phyloP scores from a whole-genome alignment of 2,329 filamentous ascomycete species.

The Penicillium sp. region DNA sequence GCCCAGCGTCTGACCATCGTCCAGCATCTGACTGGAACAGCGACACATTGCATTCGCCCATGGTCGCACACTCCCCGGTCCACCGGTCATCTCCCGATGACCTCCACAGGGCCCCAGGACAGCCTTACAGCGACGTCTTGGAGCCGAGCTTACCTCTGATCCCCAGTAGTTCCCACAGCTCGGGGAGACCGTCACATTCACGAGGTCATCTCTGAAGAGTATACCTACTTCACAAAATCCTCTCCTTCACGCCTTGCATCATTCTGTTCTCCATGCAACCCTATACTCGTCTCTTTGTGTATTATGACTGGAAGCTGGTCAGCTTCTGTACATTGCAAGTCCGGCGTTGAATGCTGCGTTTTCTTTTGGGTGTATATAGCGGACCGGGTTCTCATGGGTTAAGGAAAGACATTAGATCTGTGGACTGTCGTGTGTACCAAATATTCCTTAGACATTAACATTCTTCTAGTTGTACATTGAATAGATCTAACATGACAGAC shows the following conservation, averaged over 20 bases:
- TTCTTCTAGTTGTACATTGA: no score
- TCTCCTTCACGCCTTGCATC: not conserved
- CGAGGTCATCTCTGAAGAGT: not conserved
- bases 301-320: constrained; percentile 3
- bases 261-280: not conserved
- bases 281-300: not conserved
- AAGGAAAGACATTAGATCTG: no score
- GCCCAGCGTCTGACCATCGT: no score
- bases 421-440: no score
- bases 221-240: not conserved
- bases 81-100: constrained; percentile 2
- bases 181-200: constrained; percentile 6
- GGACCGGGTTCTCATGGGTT: constrained; percentile 7
- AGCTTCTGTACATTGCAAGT: constrained; percentile 11
- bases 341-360: constrained; percentile 9
- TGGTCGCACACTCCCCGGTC: not conserved
- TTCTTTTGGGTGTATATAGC: constrained; percentile 11
- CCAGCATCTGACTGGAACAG: constrained; percentile 10
- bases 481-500: no score
- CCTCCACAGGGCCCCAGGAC: constrained; percentile 1
- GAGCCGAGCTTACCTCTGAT: constrained; percentile 15
- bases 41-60: no score
- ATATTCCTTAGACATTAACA: no score
- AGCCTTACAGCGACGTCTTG: constrained; percentile 10
- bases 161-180: constrained; percentile 9